Base-by-base conservation (phyloP, 2,329 filamentous ascomycete species). In the Aspergillaceae sp. region DNA sequence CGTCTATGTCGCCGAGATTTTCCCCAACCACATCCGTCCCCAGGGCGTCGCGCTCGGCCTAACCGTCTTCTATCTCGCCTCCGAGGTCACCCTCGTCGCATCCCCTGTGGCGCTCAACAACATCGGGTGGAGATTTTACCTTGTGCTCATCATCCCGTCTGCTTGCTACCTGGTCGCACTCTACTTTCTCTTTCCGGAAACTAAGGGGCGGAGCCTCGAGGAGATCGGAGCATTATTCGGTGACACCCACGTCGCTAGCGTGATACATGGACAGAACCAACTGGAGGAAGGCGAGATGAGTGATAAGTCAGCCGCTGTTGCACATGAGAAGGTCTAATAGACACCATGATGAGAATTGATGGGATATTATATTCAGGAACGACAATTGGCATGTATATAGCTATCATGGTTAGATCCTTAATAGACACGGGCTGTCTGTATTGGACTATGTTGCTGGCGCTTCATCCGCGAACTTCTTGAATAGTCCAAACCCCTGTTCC, bases 1-100 rank as follows among this genome's bases (percentile, higher is more conserved):
- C 48, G 57, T 69, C 26, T 70, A 70, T 50, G 55, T 68, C 28
- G 52, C 59, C 2, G 66, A 70, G 54, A 71, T 70, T 41, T 70
- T 68, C 55, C 67, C 68, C 3, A 72, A 61, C 11, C 61, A 68
- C 47, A 51, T 70, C 9, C 62, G 67, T 3, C 58, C 60, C 8
- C 60, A 67, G 37, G 67, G 67, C 0, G 63, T 66, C 11, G 65
- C 66, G 0, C 48, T 70, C 32, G 64, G 67, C 1, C 55, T 70
- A 45, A 51, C 56, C 30, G 58, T 59, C 28, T 58, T 66, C 34
- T 68, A 67, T 44, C 53, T 64, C 4, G 59, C 61, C n/a, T 59
- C 61, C 6, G 63, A 66, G 35, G 59, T 69, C 32, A 58, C 62
- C 5, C 58, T 69, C 2, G 56, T 62, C 4, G 60, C 56, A 5